These are phyloP conservation scores for Parafenestella ontariensis DNA, from an alignment of 2,329 filamentous ascomycete genomes.

Conservation along the genomic window DNA sequence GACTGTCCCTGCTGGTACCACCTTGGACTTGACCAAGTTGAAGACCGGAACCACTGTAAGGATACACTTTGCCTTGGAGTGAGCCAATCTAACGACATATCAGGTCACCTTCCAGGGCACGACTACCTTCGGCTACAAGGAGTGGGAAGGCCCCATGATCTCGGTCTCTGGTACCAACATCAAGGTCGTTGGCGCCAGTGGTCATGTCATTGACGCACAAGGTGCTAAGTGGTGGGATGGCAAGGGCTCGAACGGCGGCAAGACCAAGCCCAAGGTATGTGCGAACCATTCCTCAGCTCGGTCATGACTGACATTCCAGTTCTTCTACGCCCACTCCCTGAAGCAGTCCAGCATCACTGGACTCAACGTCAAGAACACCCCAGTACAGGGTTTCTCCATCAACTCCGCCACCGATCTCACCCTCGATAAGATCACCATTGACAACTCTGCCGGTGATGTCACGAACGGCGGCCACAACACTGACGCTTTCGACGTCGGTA, in stretches of 20 bases:
- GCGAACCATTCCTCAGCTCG: background rate
- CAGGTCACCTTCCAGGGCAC: slow-evolving; percentile 68
- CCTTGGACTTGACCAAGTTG: slow-evolving; percentile 65
- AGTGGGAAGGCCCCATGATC: slow-evolving; percentile 71
- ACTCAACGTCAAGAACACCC: slow-evolving; percentile 62
- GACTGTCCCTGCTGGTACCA: slow-evolving; percentile 64
- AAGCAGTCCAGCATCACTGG: slow-evolving; percentile 58
- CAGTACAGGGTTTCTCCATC: slow-evolving; percentile 61
- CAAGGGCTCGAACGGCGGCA: slow-evolving; percentile 56
- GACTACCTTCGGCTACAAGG: slow-evolving; percentile 71
- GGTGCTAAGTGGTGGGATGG: slow-evolving; percentile 61
- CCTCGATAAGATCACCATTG: slow-evolving; percentile 61
- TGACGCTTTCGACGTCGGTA: slow-evolving; percentile 65
- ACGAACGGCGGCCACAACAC: slow-evolving; percentile 57
- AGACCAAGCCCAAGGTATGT: slow-evolving; percentile 48
- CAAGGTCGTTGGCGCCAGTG: slow-evolving; percentile 64
- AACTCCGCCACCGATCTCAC: slow-evolving; percentile 54
- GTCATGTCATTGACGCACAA: slow-evolving; percentile 64
- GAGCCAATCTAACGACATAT: background rate
- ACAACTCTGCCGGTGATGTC: slow-evolving; percentile 63
- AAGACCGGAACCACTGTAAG: slow-evolving; percentile 57
- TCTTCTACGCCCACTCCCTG: slow-evolving; percentile 64
- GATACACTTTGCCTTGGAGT: background rate
- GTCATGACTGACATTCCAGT: slow-evolving; percentile 55
- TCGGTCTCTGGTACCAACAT: slow-evolving; percentile 65